A percentile compares a stretch with the other conserved stretches of the same genome.
Conservation (phyloP, 805 yeast species). For the Ogataea methanolica region DNA sequence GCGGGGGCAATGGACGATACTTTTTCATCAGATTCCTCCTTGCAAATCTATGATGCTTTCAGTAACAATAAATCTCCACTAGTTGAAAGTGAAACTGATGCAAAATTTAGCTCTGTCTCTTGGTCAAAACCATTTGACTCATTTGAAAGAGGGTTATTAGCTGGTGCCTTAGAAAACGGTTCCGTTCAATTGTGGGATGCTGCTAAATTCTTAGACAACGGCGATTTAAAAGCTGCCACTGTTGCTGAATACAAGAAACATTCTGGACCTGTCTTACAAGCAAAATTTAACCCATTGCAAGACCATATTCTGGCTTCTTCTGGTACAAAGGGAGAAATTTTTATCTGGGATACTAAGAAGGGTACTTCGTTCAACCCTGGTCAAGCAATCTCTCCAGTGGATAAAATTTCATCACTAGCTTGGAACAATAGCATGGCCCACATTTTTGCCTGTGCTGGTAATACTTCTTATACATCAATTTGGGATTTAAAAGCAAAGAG, state of each 20-base stretch:
- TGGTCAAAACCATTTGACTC: constrained; percentile 65
- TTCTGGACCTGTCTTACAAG: constrained; percentile 62
- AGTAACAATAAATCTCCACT: constrained; percentile 37
- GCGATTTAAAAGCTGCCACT: constrained; percentile 39
- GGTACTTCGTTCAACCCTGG: constrained; percentile 64
- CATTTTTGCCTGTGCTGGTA: constrained; percentile 86
- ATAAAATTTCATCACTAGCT: constrained; percentile 73
- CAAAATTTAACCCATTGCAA: constrained; percentile 75
- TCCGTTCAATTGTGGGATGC: constrained; percentile 75
- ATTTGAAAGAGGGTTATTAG: constrained; percentile 55
- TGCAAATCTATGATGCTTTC: constrained; percentile 76
- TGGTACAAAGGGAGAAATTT: constrained; percentile 84
- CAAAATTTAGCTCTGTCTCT: constrained; percentile 73
- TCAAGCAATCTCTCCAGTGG: constrained; percentile 71
- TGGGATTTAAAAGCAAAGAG: constrained; percentile 90
- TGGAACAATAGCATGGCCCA: constrained; percentile 86
- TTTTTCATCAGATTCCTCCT: constrained; percentile 71
- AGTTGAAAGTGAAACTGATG: constrained; percentile 43
- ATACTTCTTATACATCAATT: constrained; percentile 79
- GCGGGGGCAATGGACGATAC: constrained; percentile 93
- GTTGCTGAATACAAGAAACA: constrained; percentile 56
- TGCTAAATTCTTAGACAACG: constrained; percentile 37
- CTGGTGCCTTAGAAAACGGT: constrained; percentile 89
- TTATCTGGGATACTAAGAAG: constrained; percentile 81
- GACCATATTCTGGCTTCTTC: constrained; percentile 75